Evolutionary conservation across 2,329 filamentous ascomycete genomes (phyloP), one percentile per base, ranked within the genome.

Genomic region (Emericellopsis atlantica): DNA sequence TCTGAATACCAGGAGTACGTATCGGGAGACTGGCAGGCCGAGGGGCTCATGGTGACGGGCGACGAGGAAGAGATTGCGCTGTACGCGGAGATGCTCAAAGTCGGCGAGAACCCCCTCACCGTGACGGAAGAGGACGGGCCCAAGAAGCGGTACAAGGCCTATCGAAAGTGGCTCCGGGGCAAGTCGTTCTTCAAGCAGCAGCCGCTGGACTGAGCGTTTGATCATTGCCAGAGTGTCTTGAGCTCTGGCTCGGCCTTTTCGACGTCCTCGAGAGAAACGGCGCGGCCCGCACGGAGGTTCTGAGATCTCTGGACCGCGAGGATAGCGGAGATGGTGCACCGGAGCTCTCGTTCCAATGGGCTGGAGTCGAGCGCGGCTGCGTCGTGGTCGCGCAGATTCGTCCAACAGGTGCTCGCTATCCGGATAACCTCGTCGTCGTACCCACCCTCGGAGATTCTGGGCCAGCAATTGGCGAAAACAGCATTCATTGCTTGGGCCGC

Each of bases 131-230:
- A 93, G 53, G 92, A 96, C 58, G 72, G 79, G 36, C 72, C 74
- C 33, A 96, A 94, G 73, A 95, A 96, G 71, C 72, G 92, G 50
- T 98, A 98, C 61, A 96, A 95, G 64, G 85, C 89, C 9, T 98
- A 98, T 62, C 69, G 81, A 53, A 93, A 95, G 62, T 98, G 92
- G 90, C 68, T 98, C 54, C 75, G 80, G 46, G 90, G 90, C 15
- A 96, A 95, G 67, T 95, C 87, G 52, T 73, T 96, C 53, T 96
- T 96, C 60, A 96, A 96, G 63, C 89, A 95, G 69, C 78, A 81
- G 59, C 77, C 81, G 36, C 68, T 76, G 40, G 73, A 75, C 46
- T 75, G 63, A 62, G 50, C n/a, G 10, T 24, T 32, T 22, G 22
- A 15, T 26, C 8, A 22, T n/a, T 16, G 33, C 15, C 33, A 15